Conservation (phyloP, 2,329 filamentous ascomycete species). For the Penicillium hordei region DNA sequence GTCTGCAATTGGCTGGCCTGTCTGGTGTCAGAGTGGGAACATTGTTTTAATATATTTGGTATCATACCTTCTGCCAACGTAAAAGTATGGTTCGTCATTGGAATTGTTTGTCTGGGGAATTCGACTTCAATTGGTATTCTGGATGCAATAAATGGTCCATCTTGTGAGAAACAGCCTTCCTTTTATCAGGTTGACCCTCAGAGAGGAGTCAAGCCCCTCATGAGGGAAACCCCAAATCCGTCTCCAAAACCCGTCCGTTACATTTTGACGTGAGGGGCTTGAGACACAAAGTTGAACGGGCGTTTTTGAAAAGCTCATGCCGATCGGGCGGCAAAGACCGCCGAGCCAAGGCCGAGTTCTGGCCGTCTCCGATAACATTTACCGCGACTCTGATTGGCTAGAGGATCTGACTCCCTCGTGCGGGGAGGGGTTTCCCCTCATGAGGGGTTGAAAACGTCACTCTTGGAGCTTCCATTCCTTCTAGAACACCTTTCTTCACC, state of each 20-base stretch:
- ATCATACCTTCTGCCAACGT: conserved; percentile 31
- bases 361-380: background rate
- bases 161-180: background rate
- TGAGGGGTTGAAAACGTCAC: conserved; percentile 4
- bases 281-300: background rate
- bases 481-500: background rate
- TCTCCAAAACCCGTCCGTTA: background rate
- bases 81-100: conserved; percentile 21
- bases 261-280: background rate
- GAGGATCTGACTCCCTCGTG: background rate
- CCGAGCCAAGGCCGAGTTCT: background rate
- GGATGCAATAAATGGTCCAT: background rate
- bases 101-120: background rate
- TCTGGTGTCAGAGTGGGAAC: background rate
- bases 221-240: background rate
- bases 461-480: background rate
- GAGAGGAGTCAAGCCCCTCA: background rate
- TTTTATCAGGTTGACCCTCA: background rate
- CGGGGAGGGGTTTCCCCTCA: conserved; percentile 6
- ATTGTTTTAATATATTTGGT: background rate
- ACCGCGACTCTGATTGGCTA: background rate
- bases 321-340: too few species aligned
- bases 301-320: background rate
- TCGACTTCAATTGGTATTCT: background rate
- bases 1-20: conserved; percentile 30